Evolutionary conservation across 306 rosid genomes (phyloP).

Genomic region (Sicyos edulis): DNA sequence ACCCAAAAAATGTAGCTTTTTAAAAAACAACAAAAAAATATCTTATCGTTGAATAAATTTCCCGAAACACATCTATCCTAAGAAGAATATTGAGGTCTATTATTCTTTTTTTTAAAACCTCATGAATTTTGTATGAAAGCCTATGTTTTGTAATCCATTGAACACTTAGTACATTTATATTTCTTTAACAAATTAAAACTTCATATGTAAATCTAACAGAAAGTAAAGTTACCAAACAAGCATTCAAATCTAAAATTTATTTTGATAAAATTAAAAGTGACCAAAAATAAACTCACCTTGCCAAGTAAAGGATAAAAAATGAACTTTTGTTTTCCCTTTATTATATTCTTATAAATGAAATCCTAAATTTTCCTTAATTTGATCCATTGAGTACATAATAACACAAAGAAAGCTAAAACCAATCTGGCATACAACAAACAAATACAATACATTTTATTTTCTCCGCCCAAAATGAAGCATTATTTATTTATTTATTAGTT

Average conservation of each 20-base stretch:
- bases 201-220: too few relatives aligned
- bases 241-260: neutral
- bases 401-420: neutral
- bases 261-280: neutral
- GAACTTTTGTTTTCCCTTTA: neutral
- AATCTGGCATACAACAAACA: neutral
- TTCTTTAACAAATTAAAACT: too few relatives aligned
- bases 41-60: too few relatives aligned
- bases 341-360: neutral
- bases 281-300: too few relatives aligned
- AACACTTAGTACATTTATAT: neutral
- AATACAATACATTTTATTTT: neutral
- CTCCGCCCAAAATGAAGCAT: slow-evolving; percentile 1
- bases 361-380: neutral
- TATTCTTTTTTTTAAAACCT: too few relatives aligned
- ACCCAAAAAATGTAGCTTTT: too few relatives aligned
- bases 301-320: neutral
- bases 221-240: neutral
- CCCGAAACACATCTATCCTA: neutral
- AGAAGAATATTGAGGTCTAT: too few relatives aligned
- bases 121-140: neutral
- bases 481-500: neutral
- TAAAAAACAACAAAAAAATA: too few relatives aligned
- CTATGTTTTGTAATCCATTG: neutral
- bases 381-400: neutral